These are phyloP conservation scores for Olyra latifolia DNA, from an alignment of 176 grass and related monocot genomes.

Conservation along the genomic window DNA sequence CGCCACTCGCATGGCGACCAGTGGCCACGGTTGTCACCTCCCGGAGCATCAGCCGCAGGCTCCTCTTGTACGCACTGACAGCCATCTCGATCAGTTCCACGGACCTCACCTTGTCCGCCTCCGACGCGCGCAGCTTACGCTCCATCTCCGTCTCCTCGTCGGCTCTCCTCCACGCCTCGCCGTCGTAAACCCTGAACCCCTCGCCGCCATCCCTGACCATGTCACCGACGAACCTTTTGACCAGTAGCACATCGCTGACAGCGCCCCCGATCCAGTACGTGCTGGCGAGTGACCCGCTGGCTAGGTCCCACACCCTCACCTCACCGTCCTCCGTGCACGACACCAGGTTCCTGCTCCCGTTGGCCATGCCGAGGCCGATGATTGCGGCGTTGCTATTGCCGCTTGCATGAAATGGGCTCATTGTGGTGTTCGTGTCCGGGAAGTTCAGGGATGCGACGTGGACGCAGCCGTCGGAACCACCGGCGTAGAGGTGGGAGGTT, in stretches of 20 bases:
- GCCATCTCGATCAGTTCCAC: conserved; percentile 17
- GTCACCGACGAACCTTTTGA: not conserved
- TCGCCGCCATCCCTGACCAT: not conserved
- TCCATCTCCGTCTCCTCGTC: not conserved
- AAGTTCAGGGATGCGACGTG: conserved; percentile 10
- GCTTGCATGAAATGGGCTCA: not conserved
- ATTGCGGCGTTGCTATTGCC: not conserved
- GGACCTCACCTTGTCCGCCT: not conserved
- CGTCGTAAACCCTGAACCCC: conserved; percentile 2
- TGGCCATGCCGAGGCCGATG: not conserved
- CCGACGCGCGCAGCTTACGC: not conserved
- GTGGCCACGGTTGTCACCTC: not conserved
- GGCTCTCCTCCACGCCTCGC: not conserved
- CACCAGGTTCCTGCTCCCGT: conserved; percentile 10
- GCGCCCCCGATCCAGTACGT: not conserved
- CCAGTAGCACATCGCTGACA: not conserved
- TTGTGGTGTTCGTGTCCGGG: not conserved
- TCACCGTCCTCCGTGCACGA: conserved; percentile 39
- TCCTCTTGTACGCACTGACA: not conserved
- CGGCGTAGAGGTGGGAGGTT: conserved; percentile 3
- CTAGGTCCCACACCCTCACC: conserved; percentile 13
- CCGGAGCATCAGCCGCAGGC: conserved; percentile 15
- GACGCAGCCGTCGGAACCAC: conserved; percentile 19
- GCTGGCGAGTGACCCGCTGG: not conserved
- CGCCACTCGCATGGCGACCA: not conserved